Conservation (phyloP, 192 early-diverging fungal species). For the Backusella westeae region DNA sequence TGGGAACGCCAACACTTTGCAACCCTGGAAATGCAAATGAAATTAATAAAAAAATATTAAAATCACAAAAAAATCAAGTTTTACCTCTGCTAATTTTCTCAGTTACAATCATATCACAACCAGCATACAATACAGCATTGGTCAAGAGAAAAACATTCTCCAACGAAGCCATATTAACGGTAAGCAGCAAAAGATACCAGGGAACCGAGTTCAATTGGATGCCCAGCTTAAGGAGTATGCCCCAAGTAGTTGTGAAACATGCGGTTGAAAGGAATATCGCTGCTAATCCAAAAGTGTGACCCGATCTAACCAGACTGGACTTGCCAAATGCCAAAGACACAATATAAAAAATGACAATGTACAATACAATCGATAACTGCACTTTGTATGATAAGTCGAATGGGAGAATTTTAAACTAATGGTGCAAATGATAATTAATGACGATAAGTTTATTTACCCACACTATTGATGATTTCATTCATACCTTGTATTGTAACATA, state of each 20-base stretch:
- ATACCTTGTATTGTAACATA: constrained; percentile 16
- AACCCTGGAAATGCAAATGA: constrained; percentile 42
- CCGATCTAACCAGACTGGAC: constrained; percentile 75
- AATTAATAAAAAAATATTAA: neutral
- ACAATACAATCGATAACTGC: constrained; percentile 51
- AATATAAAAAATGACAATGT: constrained; percentile 65
- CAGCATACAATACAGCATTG: constrained; percentile 67
- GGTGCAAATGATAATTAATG: neutral
- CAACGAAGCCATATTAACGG: constrained; percentile 69
- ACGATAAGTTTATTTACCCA: neutral
- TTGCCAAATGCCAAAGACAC: constrained; percentile 64
- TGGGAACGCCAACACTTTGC: constrained; percentile 64
- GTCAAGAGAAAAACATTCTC: constrained; percentile 78
- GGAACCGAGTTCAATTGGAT: constrained; percentile 58
- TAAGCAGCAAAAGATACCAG: constrained; percentile 65
- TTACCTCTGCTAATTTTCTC: constrained; percentile 66
- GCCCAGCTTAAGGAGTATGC: constrained; percentile 63
- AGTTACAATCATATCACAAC: constrained; percentile 67
- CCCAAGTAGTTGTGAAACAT: constrained; percentile 62
- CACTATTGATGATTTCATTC: neutral
- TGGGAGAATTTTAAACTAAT: constrained; percentile 19
- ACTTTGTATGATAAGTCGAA: constrained; percentile 33
- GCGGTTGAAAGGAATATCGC: constrained; percentile 66
- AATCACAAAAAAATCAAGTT: neutral
- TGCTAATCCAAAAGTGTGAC: constrained; percentile 66